These are phyloP conservation scores for Yamadazyma membranifaciens DNA, from an alignment of 1,139 yeast species.

Conservation along the genomic window DNA sequence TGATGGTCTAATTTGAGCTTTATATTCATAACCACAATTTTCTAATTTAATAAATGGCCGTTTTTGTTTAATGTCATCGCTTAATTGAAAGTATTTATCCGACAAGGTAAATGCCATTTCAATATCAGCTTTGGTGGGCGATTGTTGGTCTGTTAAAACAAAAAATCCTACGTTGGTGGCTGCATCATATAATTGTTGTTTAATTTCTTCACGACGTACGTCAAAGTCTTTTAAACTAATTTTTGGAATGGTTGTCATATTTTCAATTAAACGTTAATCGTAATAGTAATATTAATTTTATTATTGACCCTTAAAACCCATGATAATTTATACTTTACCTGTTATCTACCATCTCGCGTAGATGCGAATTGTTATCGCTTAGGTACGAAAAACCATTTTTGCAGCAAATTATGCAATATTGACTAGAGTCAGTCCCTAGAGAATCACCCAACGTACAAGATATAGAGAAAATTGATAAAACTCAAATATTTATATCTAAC, in stretches of 20 bases:
- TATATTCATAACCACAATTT: constrained; percentile 26
- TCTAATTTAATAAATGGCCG: constrained; percentile 17
- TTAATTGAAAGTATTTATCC: constrained; percentile 18
- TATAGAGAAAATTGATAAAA: background rate
- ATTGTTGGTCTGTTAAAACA: constrained; percentile 22
- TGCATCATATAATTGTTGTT: constrained; percentile 20
- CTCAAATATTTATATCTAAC: background rate
- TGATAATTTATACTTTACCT: too few relatives aligned
- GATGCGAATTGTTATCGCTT: constrained; percentile 4
- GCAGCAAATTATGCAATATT: too few relatives aligned
- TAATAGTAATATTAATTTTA: background rate
- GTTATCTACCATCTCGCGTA: constrained; percentile 2
- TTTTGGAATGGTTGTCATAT: constrained; percentile 16
- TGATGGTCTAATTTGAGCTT: constrained; percentile 27
- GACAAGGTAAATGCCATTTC: constrained; percentile 17
- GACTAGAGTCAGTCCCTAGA: too few relatives aligned
- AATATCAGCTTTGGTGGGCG: constrained; percentile 21
- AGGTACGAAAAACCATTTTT: background rate
- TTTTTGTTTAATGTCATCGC: constrained; percentile 16
- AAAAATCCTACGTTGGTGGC: constrained; percentile 24
- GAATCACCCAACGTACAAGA: too few relatives aligned
- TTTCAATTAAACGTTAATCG: background rate
- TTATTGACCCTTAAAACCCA: too few relatives aligned
- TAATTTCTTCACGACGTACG: constrained; percentile 23
- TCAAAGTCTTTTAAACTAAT: constrained; percentile 20